phyloP scores from a whole-genome alignment of 371 early-diverging fungal genomes.

The Mortierella sp. region DNA sequence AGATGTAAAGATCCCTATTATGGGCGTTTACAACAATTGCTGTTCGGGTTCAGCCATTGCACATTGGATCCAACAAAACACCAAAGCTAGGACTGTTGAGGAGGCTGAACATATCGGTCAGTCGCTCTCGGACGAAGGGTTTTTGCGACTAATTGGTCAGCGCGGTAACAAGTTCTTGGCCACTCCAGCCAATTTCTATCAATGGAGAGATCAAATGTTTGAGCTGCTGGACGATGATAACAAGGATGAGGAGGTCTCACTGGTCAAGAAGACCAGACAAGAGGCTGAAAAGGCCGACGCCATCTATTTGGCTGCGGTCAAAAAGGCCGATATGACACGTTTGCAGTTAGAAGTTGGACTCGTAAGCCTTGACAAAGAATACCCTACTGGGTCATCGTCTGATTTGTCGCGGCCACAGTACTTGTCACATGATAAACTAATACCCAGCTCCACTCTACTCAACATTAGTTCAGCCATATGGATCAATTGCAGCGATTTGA shows the following conservation, averaged over 20 bases:
- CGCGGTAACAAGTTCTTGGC: slow-evolving; percentile 78
- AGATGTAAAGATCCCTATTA: slow-evolving; percentile 77
- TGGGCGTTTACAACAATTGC: slow-evolving; percentile 77
- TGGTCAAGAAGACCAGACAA: slow-evolving; percentile 66
- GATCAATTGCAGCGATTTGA: slow-evolving; percentile 71
- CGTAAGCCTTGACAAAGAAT: slow-evolving; percentile 62
- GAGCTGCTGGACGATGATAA: slow-evolving; percentile 57
- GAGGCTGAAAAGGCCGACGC: slow-evolving; percentile 78
- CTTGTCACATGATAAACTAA: not conserved
- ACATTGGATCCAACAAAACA: slow-evolving; percentile 77
- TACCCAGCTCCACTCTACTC: too few relatives aligned
- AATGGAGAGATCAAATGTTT: slow-evolving; percentile 73
- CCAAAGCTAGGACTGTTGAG: slow-evolving; percentile 70
- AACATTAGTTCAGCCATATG: slow-evolving; percentile 73
- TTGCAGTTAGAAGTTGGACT: slow-evolving; percentile 77
- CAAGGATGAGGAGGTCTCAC: slow-evolving; percentile 44
- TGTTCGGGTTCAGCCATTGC: slow-evolving; percentile 79
- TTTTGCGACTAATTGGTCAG: slow-evolving; percentile 77
- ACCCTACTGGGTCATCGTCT: too few relatives aligned
- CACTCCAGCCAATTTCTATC: slow-evolving; percentile 73
- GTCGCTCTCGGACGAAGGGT: slow-evolving; percentile 74
- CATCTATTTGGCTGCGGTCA: slow-evolving; percentile 71
- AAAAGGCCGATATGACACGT: slow-evolving; percentile 74
- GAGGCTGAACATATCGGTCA: slow-evolving; percentile 81
- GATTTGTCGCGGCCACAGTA: too few relatives aligned